Evolutionary conservation across 2,329 filamentous ascomycete genomes (phyloP), one percentile per base, ranked within the genome.

Genomic region (Cercospora sp.): DNA sequence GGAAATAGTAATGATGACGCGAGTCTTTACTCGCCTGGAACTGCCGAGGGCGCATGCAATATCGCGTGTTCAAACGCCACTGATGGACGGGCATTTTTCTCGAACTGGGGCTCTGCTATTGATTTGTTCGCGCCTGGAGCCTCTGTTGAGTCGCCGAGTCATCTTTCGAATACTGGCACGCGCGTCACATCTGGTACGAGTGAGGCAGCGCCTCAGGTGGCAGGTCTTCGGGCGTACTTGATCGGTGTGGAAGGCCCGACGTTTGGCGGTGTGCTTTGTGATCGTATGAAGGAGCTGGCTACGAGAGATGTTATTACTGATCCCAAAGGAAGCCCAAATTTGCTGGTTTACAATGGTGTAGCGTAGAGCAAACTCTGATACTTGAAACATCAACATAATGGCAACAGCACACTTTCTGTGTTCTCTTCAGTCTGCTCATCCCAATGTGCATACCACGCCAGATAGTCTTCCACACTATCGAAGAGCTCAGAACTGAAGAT

Each of bases 261-360:
- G 48, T 80, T 79, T 16, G 83, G 85, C 0, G 76, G 23, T 5
- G 67, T 59, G 9, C 82, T 89, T 28, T 83, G 81, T 73, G 59
- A 76, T 63, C 82, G 83, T 72, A 82, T 89, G 70, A 75, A 79
- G 71, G 74, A 76, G 60, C 79, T 83, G 30, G 78, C 80, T 36
- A 79, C 79, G 20, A 30, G 57, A 20, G 57, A 60, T 60, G 30
- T 60, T 12, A 60, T 60, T 23, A 28, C 20, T 13, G 57, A 60
- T 23, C 57, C 57, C 8, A 39, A 23, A 9, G 57, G 57, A 30
- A 60, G 57, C 30, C 28, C 57, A 0, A 60, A 39, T 1, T 13
- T 60, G 30, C n/a, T 60, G 30, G 13, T 60, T 1, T 60, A 60
- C 30, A 60, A 60, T 33, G 57, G 57, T 16, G 20, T 60, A 18